These are phyloP conservation scores for Chytriomyces sp. DNA, from an alignment of 192 early-diverging fungal genomes.

Conservation along the genomic window DNA sequence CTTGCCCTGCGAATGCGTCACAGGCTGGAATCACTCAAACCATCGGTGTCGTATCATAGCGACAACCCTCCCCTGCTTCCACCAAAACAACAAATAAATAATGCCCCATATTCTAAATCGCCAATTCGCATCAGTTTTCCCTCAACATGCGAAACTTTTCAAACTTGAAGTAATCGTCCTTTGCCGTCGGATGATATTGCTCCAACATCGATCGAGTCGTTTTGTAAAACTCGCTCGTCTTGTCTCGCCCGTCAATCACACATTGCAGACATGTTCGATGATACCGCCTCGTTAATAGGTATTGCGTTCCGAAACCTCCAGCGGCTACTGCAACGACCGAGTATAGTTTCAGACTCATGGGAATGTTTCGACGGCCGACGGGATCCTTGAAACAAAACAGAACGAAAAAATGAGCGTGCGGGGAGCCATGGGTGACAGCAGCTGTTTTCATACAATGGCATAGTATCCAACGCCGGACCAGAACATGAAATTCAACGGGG, in stretches of 20 bases:
- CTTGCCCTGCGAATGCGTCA: background rate
- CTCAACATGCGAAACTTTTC: slow-evolving; percentile 25
- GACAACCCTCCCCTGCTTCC: background rate
- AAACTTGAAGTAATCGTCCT: slow-evolving; percentile 5
- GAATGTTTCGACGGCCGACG: slow-evolving; percentile 6
- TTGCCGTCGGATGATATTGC: slow-evolving; percentile 12
- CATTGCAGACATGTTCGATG: slow-evolving; percentile 25
- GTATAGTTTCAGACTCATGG: slow-evolving; percentile 8
- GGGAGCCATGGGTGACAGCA: background rate
- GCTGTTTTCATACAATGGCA: slow-evolving; percentile 1
- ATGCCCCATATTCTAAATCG: background rate
- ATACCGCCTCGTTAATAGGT: slow-evolving; percentile 2
- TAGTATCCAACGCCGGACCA: slow-evolving; percentile 25
- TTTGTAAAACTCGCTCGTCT: slow-evolving; percentile 29
- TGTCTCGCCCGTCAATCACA: slow-evolving; percentile 10
- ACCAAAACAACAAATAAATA: background rate
- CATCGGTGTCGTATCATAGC: slow-evolving; percentile 20
- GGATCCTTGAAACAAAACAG: background rate
- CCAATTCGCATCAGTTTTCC: background rate
- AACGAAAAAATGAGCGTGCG: background rate
- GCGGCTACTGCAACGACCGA: slow-evolving; percentile 2
- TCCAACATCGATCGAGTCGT: slow-evolving; percentile 1
- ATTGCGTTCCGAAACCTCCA: slow-evolving; percentile 5
- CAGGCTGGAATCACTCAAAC: slow-evolving; percentile 17
- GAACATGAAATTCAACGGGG: slow-evolving; percentile 23